Evolutionary conservation across 2,329 filamentous ascomycete species (phyloP).

Genomic region (Colletotrichum salicis): DNA sequence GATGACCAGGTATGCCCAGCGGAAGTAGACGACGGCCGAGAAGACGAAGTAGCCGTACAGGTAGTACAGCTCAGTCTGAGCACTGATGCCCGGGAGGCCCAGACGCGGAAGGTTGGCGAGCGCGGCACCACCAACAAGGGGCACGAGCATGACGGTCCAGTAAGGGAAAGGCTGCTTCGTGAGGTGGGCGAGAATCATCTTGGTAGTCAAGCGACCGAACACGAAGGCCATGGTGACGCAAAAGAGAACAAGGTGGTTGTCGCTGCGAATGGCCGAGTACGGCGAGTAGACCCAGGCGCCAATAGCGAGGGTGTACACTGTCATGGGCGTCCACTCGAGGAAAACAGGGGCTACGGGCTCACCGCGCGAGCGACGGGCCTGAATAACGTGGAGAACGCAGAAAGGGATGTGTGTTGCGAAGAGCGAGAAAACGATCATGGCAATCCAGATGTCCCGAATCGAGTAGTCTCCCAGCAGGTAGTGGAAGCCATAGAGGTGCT

Average conservation of each 20-base stretch:
- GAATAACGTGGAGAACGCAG: constrained; percentile 86
- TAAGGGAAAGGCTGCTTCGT: constrained; percentile 94
- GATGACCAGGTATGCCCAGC: constrained; percentile 92
- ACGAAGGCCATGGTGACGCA: constrained; percentile 96
- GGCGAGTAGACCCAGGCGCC: constrained; percentile 90
- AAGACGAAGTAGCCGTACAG: constrained; percentile 87
- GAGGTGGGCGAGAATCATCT: constrained; percentile 97
- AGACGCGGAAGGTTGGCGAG: constrained; percentile 84
- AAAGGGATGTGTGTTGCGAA: constrained; percentile 83
- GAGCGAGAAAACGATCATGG: constrained; percentile 73
- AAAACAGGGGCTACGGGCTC: constrained; percentile 85
- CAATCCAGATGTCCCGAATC: constrained; percentile 90
- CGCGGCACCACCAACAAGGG: constrained; percentile 85
- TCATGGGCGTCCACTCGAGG: constrained; percentile 92
- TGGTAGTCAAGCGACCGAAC: constrained; percentile 97
- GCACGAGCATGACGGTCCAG: constrained; percentile 92
- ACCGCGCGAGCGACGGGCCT: constrained; percentile 76
- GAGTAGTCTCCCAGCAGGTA: constrained; percentile 75
- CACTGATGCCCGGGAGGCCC: constrained; percentile 74
- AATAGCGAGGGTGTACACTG: constrained; percentile 79
- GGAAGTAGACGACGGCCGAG: constrained; percentile 85
- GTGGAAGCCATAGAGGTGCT: constrained; percentile 62
- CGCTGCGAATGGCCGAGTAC: constrained; percentile 80
- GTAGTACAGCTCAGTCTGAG: constrained; percentile 79
- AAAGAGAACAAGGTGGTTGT: constrained; percentile 92